Conservation (phyloP, 192 early-diverging fungal genomes). For the Spizellomyces punctatus region DNA sequence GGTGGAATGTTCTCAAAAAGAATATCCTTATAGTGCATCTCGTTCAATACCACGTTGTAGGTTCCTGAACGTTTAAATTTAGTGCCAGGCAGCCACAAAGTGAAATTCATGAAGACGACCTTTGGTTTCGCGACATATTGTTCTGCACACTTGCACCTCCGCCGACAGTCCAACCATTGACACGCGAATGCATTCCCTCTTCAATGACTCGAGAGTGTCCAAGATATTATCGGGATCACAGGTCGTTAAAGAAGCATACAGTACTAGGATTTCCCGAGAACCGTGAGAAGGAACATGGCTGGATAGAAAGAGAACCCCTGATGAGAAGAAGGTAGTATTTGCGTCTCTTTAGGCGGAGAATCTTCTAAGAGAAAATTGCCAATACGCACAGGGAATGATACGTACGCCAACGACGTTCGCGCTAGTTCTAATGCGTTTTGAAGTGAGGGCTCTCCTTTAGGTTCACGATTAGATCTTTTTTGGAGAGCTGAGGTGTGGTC, state of each 20-base stretch:
- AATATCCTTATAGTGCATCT: constrained; percentile 79
- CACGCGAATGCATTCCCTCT: constrained; percentile 73
- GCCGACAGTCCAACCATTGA: constrained; percentile 89
- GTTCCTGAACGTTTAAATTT: constrained; percentile 46
- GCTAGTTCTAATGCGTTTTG: constrained; percentile 92
- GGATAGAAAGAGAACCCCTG: neutral
- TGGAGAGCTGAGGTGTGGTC: constrained; percentile 78
- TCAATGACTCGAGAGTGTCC: constrained; percentile 72
- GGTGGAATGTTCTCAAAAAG: constrained; percentile 87
- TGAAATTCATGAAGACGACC: constrained; percentile 42
- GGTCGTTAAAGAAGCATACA: constrained; percentile 86
- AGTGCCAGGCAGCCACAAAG: neutral
- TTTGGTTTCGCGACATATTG: constrained; percentile 72
- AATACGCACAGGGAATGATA: constrained; percentile 3
- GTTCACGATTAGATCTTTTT: constrained; percentile 66
- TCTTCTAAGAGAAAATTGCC: neutral
- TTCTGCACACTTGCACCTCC: constrained; percentile 82
- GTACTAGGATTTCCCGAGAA: constrained; percentile 81
- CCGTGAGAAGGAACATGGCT: constrained; percentile 88
- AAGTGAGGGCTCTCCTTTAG: constrained; percentile 84
- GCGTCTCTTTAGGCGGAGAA: neutral
- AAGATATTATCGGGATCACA: constrained; percentile 94
- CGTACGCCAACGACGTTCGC: constrained; percentile 62
- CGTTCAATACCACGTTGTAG: constrained; percentile 83
- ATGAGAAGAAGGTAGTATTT: constrained; percentile 10